Percentiles rank a stretch among this genome's conserved stretches.
These are phyloP conservation scores for Raphidocelis subcapitata DNA, from an alignment of 139 green algal genomes.

Conservation along the genomic window DNA sequence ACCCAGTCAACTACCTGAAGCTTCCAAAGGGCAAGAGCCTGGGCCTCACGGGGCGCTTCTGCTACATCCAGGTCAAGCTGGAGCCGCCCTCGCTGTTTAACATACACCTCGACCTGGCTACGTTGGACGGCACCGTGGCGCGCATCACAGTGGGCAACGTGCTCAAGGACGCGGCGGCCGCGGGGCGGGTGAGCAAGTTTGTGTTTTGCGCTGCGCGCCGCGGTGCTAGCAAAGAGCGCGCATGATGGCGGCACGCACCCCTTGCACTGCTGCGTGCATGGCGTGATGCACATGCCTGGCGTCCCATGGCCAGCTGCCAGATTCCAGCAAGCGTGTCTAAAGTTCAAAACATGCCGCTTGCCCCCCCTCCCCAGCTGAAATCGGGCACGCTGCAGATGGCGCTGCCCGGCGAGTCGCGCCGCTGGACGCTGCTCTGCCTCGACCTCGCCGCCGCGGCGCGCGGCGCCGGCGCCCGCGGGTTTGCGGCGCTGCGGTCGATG, in stretches of 20 bases:
- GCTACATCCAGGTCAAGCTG: slow-evolving; percentile 65
- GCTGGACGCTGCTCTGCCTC: slow-evolving; percentile 65
- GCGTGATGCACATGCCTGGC: no score
- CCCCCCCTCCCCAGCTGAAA: slow-evolving; percentile 2
- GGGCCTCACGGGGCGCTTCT: slow-evolving; percentile 56
- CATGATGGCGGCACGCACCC: no score
- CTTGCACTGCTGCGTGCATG: no score
- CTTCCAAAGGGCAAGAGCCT: slow-evolving; percentile 55
- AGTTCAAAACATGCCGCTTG: no score
- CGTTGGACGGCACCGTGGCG: slow-evolving; percentile 44
- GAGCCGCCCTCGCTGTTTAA: slow-evolving; percentile 45
- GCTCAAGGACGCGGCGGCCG: slow-evolving; percentile 30
- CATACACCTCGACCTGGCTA: slow-evolving; percentile 60
- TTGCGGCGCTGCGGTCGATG: slow-evolving; percentile 14
- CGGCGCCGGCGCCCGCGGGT: neutral
- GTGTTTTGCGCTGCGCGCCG: no score
- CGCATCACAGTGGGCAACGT: slow-evolving; percentile 72
- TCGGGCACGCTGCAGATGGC: slow-evolving; percentile 41
- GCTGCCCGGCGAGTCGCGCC: slow-evolving; percentile 29
- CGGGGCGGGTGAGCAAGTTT: neutral
- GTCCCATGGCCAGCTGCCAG: no score
- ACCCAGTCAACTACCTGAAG: slow-evolving; percentile 47
- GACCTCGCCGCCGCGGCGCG: slow-evolving; percentile 43
- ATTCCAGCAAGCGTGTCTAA: no score
- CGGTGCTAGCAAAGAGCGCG: no score